Evolutionary conservation across 2,329 filamentous ascomycete species (phyloP), one percentile per base, ranked within the genome.

Genomic region (Aureobasidium sp.): DNA sequence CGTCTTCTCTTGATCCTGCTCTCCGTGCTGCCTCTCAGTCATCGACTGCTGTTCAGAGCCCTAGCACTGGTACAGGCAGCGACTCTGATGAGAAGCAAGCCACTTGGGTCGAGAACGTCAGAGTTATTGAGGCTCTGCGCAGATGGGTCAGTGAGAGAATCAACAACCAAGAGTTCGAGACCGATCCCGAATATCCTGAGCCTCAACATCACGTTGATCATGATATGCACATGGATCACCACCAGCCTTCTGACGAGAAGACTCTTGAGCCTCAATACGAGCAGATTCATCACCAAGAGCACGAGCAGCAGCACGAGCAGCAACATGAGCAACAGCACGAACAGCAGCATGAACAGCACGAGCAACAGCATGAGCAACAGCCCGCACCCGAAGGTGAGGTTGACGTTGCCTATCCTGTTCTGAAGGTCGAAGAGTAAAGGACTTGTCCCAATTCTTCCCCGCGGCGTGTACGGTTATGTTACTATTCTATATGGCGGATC

Each of bases 71-170:
- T 47, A 61, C 66, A 20, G 52, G 64, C 17, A 67, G 65, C 53
- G 64, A 68, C 50, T 78, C 80, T 43, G 79, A 81, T 64, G 74
- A 75, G 67, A 71, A 69, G 27, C 81, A 83, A 65, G 79, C 82
- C 66, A 73, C 73, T 5, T 87, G 84, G 84, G 81, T 87, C 10
- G 82, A 85, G 70, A 85, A 86, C 72, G 83, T 85, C 61, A 82
- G 84, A n/a, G 78, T 84, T 10, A 82, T 87, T 34, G 84, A 87
- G 73, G 78, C 79, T 56, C 77, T 87, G 39, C 78, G 84, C 47
- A 78, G 79, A 24, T 82, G 82, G 71, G 79, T 87, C 66, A 79
- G 81, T 61, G 78, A 82, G 53, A 76, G 81, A 59, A 74, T 87
- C 26, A 77, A 82, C 63, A 73, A 75, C 44, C 80, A 79, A 39